Evolutionary conservation across 352 stramenopile genomes (phyloP).

Genomic region (Pythium brassicae): DNA sequence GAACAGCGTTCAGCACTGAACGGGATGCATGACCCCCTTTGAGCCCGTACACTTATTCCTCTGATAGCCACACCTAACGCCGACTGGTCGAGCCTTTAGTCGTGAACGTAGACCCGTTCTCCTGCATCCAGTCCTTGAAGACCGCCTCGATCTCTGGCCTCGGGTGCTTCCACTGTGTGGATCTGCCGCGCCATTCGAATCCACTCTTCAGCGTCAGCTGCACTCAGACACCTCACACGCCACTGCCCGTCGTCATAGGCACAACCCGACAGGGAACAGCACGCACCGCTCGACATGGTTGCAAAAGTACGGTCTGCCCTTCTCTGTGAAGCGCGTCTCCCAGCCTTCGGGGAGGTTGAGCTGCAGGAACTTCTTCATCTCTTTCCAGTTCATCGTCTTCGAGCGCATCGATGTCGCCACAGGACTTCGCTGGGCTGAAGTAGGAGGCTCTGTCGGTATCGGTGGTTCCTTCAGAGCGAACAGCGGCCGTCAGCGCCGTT

Average conservation of each 20-base stretch:
- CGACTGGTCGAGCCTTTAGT: slow-evolving; percentile 3
- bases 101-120: slow-evolving; percentile 48
- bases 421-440: slow-evolving; percentile 11
- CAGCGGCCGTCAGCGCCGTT: not conserved
- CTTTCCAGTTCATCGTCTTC: slow-evolving; percentile 61
- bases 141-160: slow-evolving; percentile 61
- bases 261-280: not conserved
- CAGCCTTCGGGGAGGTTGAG: slow-evolving; percentile 72
- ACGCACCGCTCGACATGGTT: slow-evolving; percentile 65
- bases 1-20: no score
- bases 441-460: slow-evolving; percentile 7
- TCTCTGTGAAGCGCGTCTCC: slow-evolving; percentile 80
- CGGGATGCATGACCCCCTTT: no score
- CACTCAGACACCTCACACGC: not conserved
- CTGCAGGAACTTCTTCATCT: slow-evolving; percentile 70
- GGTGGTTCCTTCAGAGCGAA: slow-evolving; percentile 16
- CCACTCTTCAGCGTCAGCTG: no score
- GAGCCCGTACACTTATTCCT: no score
- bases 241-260: not conserved
- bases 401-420: slow-evolving; percentile 24
- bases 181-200: slow-evolving; percentile 23
- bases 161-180: slow-evolving; percentile 85
- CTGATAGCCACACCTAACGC: slow-evolving; percentile 4
- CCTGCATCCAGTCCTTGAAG: slow-evolving; percentile 77
- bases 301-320: slow-evolving; percentile 80